Conservation (phyloP, 768 basidiomycete species). For the Amanita polypyramis region DNA sequence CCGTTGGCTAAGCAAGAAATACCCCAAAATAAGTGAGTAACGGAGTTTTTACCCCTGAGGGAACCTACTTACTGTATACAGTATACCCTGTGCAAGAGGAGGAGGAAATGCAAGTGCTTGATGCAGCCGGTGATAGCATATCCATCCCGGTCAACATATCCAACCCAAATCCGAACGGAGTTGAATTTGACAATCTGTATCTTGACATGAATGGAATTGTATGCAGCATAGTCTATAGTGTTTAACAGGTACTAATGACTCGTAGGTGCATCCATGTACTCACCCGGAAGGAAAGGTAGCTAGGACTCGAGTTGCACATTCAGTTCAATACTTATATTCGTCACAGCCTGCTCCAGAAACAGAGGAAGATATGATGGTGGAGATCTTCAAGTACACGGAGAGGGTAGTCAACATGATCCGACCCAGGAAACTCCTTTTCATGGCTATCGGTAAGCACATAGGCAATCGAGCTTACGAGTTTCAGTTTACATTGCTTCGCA, state of each 20-base stretch:
- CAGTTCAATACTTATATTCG: constrained; percentile 1
- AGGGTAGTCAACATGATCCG: constrained; percentile 95
- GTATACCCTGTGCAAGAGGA: constrained; percentile 80
- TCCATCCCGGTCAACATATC: constrained; percentile 72
- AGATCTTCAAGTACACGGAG: constrained; percentile 94
- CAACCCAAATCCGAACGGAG: constrained; percentile 84
- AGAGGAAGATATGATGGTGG: constrained; percentile 99
- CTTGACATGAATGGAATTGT: constrained; percentile 99
- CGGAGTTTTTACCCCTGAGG: neutral
- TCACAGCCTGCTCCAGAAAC: constrained; percentile 87
- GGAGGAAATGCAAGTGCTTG: constrained; percentile 59
- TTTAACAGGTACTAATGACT: constrained; percentile 2
- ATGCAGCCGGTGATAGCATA: constrained; percentile 55
- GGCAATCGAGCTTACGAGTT: constrained; percentile 5
- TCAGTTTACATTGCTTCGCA: constrained; percentile 18
- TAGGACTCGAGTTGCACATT: neutral
- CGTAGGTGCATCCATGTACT: constrained; percentile 93
- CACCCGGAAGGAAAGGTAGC: constrained; percentile 91
- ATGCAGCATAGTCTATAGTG: constrained; percentile 17
- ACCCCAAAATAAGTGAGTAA: constrained; percentile 85
- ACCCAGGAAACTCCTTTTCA: constrained; percentile 90
- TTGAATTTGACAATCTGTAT: constrained; percentile 94
- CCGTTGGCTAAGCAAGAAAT: constrained; percentile 97
- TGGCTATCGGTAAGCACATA: constrained; percentile 79
- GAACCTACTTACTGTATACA: constrained; percentile 16